Evolutionary conservation across 1,284 basidiomycete genomes (phyloP), one percentile per base, ranked within the genome.

Genomic region (Leccinum cinnamomeum): DNA sequence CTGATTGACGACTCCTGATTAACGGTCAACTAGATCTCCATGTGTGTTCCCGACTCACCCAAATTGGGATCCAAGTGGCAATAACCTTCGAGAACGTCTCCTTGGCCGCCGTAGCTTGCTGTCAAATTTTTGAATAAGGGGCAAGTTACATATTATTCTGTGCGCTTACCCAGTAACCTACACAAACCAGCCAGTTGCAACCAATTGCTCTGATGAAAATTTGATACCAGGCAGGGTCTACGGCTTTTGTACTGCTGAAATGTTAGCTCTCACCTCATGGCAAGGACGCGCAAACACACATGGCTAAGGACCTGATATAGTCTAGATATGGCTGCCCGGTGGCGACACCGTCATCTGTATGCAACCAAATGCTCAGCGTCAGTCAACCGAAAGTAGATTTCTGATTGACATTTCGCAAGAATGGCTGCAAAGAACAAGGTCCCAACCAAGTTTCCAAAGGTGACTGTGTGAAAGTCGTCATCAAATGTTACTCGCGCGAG

Each of bases 151-250:
- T 18, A 48, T 44, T 7, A 16, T 51, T 35, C 33, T 25, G 8
- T 8, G 20, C 39, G 73, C 86, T 37, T 63, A 89, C 89, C 87
- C 90, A 92, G 60, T 92, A 80, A 4, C 89, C 90, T 16, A 91
- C 77, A 66, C 83, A 89, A 39, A 92, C 91, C 2, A 92, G 79
- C 85, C 88, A 90, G 68, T 92, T 92, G 68, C 90, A 92, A 3
- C 84, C 90, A 65, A 92, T 89, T 0, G 88, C 90, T 20, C 90
- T 81, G 18, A 91, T 74, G 75, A 92, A 88, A 54, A 92, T 89
- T 71, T 92, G 84, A 70, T 89, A 80, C 88, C 88, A 91, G 41
- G 80, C 75, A 1, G 89, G 89, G 16, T 85, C 82, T 3, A 77
- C 76, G 0, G 87, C 88, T 70, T 90, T 90, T 57, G 82, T 75